Percentiles rank a stretch among this genome's conserved stretches.
phyloP scores from a whole-genome alignment of 352 stramenopile genomes.

The Hyaloperonospora arabidopsidis region DNA sequence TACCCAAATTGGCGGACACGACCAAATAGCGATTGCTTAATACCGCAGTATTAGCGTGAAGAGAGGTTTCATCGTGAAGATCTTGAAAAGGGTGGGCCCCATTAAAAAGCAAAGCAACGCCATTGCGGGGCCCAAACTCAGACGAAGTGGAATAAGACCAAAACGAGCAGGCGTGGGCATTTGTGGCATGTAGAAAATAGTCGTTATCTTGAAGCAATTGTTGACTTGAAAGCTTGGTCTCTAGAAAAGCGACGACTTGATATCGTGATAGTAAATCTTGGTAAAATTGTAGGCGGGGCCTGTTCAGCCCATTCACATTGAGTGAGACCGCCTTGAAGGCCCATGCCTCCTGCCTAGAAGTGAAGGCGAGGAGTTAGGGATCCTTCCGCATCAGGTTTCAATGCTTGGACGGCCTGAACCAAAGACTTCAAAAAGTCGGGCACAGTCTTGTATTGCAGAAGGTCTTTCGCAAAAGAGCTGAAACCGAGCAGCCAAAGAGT shows the following conservation, averaged over 20 bases:
- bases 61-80: neutral
- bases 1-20: neutral
- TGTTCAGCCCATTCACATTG: slow-evolving; percentile 1
- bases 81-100: neutral
- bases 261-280: neutral
- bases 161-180: neutral
- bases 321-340: slow-evolving; percentile 1
- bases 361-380: neutral
- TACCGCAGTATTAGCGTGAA: neutral
- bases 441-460: neutral
- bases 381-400: neutral
- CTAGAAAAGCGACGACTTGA: neutral
- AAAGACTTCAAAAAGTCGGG: neutral
- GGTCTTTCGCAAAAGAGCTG: slow-evolving; percentile 1
- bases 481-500: neutral
- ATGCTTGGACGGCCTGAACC: neutral
- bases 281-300: neutral
- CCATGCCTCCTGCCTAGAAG: neutral
- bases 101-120: slow-evolving; percentile 1
- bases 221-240: neutral
- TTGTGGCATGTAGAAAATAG: neutral
- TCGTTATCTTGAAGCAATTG: neutral
- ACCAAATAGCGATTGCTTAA: neutral
- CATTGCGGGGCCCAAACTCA: neutral
- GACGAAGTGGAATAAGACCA: neutral